Base-by-base conservation (phyloP, 768 basidiomycete genomes). In the Serendipita vermifera region DNA sequence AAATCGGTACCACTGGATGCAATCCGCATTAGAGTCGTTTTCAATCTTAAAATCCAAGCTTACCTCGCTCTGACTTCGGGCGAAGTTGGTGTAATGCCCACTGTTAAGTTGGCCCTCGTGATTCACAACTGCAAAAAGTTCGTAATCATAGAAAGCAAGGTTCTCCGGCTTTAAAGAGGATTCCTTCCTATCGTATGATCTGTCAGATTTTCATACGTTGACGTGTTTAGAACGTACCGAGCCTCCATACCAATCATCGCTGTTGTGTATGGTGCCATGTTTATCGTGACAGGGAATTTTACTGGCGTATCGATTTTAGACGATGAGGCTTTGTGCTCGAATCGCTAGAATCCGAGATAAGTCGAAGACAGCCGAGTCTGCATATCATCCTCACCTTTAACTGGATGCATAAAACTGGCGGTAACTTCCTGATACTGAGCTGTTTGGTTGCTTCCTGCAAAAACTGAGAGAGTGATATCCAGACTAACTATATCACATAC, bases 31-130 rank as follows among this genome's bases (percentile, higher is more conserved):
- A 22, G 20, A 46, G 55, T 36, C 15, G 29, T 29, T 54, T 17
- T 53, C 59, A 14, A 27, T 58, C 20, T 22, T n/a, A 26, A 14
- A n/a, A 5, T 15, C 22, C 27, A 41, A 32, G 71, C 83, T 59
- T 61, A 88, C 85, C 71, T 91, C 89, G 63, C 94, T 85, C 56
- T 83, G 78, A 63, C 81, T 89, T 24, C 88, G 77, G 14, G 86
- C 83, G 67, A 77, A 92, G 65, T 85, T 87, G 27, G 85, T 91
- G 68, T 96, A 98, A 64, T 98, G 94, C 0, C 93, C 94, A 56
- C 89, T 94, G 67, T 93, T 84, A 64, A 96, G 80, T 66, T 87
- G 85, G 3, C 93, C 93, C 67, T 96, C 90, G 67, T 97, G 92
- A 62, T 87, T 91, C 58, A 98, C 85, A 35, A 96, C 90, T 24